Evolutionary conservation across 1,139 yeast species (phyloP).

Genomic region (Spathaspora sp.): DNA sequence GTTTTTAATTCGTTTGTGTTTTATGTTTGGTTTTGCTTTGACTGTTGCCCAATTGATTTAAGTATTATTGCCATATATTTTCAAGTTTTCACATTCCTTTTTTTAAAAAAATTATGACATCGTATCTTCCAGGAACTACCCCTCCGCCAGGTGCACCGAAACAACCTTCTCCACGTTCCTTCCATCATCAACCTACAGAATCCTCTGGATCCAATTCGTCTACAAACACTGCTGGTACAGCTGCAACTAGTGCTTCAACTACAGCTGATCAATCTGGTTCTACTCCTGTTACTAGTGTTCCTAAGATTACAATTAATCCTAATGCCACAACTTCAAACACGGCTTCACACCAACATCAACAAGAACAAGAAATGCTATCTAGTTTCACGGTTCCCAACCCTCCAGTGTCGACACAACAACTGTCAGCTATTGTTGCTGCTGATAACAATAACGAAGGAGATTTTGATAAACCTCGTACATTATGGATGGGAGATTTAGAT

Average conservation of each 20-base stretch:
- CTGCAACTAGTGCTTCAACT: slow-evolving; percentile 1
- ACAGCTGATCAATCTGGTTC: slow-evolving; percentile 4
- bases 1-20: slow-evolving; percentile 1
- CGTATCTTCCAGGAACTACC: not conserved
- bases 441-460: slow-evolving; percentile 11
- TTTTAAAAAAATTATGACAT: not conserved
- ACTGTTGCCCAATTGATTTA: not conserved
- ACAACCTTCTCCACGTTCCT: slow-evolving; percentile 5
- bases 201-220: slow-evolving; percentile 6
- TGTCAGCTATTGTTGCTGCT: slow-evolving; percentile 24
- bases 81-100: not conserved
- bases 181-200: not conserved
- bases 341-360: slow-evolving; percentile 47
- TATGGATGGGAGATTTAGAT: slow-evolving; percentile 83
- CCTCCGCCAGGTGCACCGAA: slow-evolving; percentile 1
- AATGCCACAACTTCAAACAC: slow-evolving; percentile 29
- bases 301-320: slow-evolving; percentile 12
- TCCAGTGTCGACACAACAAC: slow-evolving; percentile 40
- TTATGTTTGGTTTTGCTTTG: slow-evolving; percentile 1
- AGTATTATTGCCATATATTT: not conserved
- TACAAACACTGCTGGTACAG: not conserved
- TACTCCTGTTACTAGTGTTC: not conserved
- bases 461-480: slow-evolving; percentile 47
- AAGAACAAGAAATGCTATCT: slow-evolving; percentile 44
- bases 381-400: slow-evolving; percentile 44